These are phyloP conservation scores for Secale cereale DNA, from an alignment of 176 grass and related monocot species.

Conservation along the genomic window DNA sequence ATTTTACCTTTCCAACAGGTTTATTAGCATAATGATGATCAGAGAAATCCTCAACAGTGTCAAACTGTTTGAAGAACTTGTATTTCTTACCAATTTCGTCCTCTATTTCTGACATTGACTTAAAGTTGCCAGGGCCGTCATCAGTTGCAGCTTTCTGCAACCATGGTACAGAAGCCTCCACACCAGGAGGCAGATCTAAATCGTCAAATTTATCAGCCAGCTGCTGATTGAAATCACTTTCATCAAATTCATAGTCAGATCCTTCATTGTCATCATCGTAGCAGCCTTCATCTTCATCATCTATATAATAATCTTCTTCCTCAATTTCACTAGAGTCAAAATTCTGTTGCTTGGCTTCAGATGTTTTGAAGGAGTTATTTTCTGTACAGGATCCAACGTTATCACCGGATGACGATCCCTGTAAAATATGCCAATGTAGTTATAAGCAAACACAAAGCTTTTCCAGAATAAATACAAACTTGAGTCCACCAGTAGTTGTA, in stretches of 20 bases:
- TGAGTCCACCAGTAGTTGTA: neutral
- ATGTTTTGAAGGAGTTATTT: constrained; percentile 29
- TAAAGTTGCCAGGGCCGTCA: constrained; percentile 25
- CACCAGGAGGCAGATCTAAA: constrained; percentile 78
- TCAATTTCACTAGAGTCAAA: constrained; percentile 30
- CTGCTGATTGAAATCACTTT: constrained; percentile 38
- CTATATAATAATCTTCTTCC: constrained; percentile 64
- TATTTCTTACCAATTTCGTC: constrained; percentile 69
- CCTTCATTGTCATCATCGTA: constrained; percentile 39
- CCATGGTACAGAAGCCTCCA: constrained; percentile 76
- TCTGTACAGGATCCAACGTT: constrained; percentile 39
- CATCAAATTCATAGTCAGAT: constrained; percentile 42
- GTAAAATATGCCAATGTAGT: constrained; percentile 22
- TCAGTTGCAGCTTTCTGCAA: constrained; percentile 28
- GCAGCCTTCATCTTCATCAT: constrained; percentile 38
- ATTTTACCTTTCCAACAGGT: constrained; percentile 47
- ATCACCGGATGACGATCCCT: constrained; percentile 44
- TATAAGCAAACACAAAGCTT: constrained; percentile 7
- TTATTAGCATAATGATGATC: constrained; percentile 67
- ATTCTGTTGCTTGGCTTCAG: constrained; percentile 22
- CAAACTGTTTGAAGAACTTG: constrained; percentile 78
- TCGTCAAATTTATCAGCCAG: constrained; percentile 75
- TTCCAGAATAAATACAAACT: neutral
- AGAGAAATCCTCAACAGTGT: constrained; percentile 65
- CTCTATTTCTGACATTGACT: constrained; percentile 57